Evolutionary conservation across 2,329 filamentous ascomycete genomes (phyloP).

Genomic region (Byssochlamys sp.): DNA sequence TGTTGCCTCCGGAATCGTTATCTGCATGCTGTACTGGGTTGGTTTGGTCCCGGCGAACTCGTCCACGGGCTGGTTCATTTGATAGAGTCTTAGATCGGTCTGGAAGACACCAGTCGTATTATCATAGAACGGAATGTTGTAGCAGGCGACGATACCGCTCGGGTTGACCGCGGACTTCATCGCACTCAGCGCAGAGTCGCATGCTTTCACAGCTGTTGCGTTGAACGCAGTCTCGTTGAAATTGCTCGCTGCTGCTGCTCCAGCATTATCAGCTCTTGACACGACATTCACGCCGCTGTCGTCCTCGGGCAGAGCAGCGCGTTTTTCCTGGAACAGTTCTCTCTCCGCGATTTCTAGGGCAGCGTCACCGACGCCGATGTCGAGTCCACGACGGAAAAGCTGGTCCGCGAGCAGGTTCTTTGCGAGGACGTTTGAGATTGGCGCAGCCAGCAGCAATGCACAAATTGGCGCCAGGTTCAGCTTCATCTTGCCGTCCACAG

Average conservation of each 20-base stretch:
- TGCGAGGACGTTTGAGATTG: background rate
- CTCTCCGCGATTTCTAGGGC: background rate
- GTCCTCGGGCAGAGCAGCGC: background rate
- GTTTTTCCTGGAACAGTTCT: background rate
- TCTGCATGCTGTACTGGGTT: constrained; percentile 18
- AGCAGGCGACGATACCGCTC: constrained; percentile 69
- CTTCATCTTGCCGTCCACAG: background rate
- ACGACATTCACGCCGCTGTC: background rate
- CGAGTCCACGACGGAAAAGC: background rate
- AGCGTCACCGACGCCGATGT: background rate
- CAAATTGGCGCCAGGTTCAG: background rate
- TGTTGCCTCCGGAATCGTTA: constrained; percentile 15
- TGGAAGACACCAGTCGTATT: constrained; percentile 57
- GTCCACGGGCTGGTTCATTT: constrained; percentile 50
- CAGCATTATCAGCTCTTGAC: background rate
- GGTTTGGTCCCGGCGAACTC: constrained; percentile 36
- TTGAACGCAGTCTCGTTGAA: constrained; percentile 19
- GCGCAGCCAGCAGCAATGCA: background rate
- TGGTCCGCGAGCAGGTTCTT: background rate
- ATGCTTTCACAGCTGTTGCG: constrained; percentile 46
- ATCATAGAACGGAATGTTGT: constrained; percentile 66
- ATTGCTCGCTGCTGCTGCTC: background rate
- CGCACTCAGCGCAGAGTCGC: constrained; percentile 45
- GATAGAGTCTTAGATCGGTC: constrained; percentile 66
- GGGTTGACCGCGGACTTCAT: constrained; percentile 56